A percentile compares a stretch with the other conserved stretches of the same genome.
Conservation (phyloP, 179 eudicot genomes). For the Heliamphora pulchella region DNA sequence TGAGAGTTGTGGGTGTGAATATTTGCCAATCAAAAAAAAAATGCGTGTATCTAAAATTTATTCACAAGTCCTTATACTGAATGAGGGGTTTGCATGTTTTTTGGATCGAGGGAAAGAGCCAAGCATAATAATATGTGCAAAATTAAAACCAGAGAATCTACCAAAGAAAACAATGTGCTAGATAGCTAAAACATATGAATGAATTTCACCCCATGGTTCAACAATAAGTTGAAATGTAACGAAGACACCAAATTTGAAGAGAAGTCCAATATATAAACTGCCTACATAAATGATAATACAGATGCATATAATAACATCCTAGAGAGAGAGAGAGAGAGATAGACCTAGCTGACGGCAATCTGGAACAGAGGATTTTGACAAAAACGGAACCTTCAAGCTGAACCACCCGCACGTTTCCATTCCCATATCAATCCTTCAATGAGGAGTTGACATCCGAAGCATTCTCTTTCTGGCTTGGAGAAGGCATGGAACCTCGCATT, state of each 20-base stretch:
- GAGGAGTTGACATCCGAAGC: constrained; percentile 32
- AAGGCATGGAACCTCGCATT: constrained; percentile 31
- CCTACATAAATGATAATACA: neutral
- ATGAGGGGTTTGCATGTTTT: too few species aligned
- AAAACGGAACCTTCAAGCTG: neutral
- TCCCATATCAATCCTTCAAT: constrained; percentile 32
- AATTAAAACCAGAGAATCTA: too few species aligned
- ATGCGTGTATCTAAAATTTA: too few species aligned
- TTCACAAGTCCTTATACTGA: too few species aligned
- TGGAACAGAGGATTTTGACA: neutral
- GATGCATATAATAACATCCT: constrained; percentile 6
- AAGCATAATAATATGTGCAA: too few species aligned
- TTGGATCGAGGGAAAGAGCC: too few species aligned
- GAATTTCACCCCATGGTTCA: neutral
- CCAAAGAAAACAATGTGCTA: neutral
- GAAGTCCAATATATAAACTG: neutral
- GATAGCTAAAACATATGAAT: neutral
- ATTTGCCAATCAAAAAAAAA: too few species aligned
- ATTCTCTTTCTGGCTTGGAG: constrained; percentile 31
- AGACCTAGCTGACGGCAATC: constrained; percentile 4
- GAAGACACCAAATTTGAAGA: neutral
- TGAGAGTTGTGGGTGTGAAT: too few species aligned
- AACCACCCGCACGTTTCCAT: neutral
- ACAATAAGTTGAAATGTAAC: neutral
- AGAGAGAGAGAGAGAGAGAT: neutral